A percentile compares a stretch with the other conserved stretches of the same genome.
Evolutionary conservation across 2,329 filamentous ascomycete species (phyloP).

Genomic region (Colletotrichum sp.): DNA sequence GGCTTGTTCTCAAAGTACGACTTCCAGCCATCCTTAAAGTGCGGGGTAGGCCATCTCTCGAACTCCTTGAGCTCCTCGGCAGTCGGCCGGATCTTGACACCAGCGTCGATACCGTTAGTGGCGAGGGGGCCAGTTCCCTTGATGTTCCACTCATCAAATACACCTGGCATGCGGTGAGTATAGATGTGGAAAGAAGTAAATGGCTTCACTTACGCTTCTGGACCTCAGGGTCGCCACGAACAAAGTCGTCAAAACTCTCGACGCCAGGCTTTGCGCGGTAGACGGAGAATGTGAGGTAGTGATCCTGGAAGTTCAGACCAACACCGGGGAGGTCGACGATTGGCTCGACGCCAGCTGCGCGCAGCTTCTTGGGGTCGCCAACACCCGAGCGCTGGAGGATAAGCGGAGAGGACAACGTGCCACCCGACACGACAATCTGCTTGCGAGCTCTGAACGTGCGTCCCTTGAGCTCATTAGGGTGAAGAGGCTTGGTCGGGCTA

Average conservation of each 20-base stretch:
- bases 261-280: conserved; percentile 76
- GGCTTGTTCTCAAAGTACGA: conserved; percentile 85
- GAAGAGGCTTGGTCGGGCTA: conserved; percentile 68
- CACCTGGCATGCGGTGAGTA: conserved; percentile 40
- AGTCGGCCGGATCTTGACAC: conserved; percentile 77
- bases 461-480: conserved; percentile 53
- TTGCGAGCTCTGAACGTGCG: conserved; percentile 70
- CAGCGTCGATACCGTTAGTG: conserved; percentile 81
- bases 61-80: conserved; percentile 71
- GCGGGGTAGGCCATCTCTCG: conserved; percentile 73
- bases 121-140: conserved; percentile 80
- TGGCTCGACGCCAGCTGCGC: conserved; percentile 69
- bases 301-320: conserved; percentile 78
- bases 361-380: conserved; percentile 73
- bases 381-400: conserved; percentile 79
- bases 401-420: conserved; percentile 74
- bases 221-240: conserved; percentile 72
- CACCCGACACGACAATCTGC: conserved; percentile 75
- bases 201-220: conserved; percentile 60
- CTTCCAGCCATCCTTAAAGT: conserved; percentile 78
- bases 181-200: too few species aligned
- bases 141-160: conserved; percentile 78
- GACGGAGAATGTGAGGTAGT: conserved; percentile 73
- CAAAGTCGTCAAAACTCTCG: conserved; percentile 82
- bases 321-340: conserved; percentile 75